Base-by-base conservation (phyloP, 768 basidiomycete species). In the Daedalea quercina region DNA sequence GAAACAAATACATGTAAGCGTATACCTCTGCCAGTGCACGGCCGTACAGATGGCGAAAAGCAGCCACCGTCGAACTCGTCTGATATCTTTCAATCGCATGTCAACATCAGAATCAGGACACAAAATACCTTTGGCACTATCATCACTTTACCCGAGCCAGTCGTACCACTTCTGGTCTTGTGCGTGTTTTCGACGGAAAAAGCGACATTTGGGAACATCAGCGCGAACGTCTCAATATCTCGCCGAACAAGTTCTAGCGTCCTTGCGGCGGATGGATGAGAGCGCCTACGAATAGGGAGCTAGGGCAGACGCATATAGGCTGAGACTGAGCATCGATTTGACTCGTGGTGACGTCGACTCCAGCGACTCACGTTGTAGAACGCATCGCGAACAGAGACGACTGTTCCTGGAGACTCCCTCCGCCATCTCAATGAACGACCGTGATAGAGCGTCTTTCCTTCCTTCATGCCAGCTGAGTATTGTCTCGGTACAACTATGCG, bases 301-400 rank as follows among this genome's bases (percentile, higher is more conserved):
- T 93, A 59, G 23, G 25, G 44, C 59, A 25, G 54, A 50, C 24
- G 55, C 28, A 31, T 31, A 31, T 11, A 31, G 11, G 4, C 28
- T 11, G 11, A 31, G 28, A 11, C 28, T 31, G 28, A 31, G 28
- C 28, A 31, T 11, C 28, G 28, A 31, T 11, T 31, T 11, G 28
- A 31, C 7, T 50, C 17, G 23, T 11, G 44, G 3, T 9, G 17
- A 11, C 11, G 28, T 31, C 28, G 44, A 22, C 9, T 6, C 19
- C 35, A 56, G 52, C 60, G 52, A 72, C 81, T 42, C 55, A 92
- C 92, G 63, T 90, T 93, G 64, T 87, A 89, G 65, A 96, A 99
- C 2, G 90, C 84, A 66, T 97, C 95, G 20, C 90, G 83, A 42
- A 96, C 74, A 59, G 80, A 84, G 40, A 95, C 85, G 11, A 79